A percentile compares a stretch with the other conserved stretches of the same genome.
These are phyloP conservation scores for Aureobasidium zeae DNA, from an alignment of 2,329 filamentous ascomycete genomes.

Conservation along the genomic window DNA sequence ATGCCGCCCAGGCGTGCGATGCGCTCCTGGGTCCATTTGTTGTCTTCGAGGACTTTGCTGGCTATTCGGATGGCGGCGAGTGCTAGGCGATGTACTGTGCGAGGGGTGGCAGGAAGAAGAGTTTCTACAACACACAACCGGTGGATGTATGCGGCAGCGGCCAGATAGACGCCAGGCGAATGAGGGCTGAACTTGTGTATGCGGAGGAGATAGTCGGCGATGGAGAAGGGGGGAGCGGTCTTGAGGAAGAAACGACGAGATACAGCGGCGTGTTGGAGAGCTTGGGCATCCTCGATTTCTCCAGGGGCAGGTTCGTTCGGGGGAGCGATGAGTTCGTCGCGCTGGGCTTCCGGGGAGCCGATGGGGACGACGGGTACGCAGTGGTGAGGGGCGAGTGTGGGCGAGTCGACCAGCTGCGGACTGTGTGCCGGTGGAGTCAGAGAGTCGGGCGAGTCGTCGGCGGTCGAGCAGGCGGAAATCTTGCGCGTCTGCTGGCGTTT, in stretches of 20 bases:
- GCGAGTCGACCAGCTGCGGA: conserved; percentile 31
- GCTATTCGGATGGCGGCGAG: conserved; percentile 78
- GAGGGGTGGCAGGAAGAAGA: conserved; percentile 67
- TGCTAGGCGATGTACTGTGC: conserved; percentile 79
- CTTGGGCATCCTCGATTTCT: conserved; percentile 49
- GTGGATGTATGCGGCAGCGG: conserved; percentile 79
- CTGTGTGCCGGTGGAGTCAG: conserved; percentile 15
- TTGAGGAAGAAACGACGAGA: conserved; percentile 92
- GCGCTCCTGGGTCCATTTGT: conserved; percentile 74
- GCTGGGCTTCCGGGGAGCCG: conserved; percentile 42
- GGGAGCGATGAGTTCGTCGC: conserved; percentile 39
- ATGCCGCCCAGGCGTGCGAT: conserved; percentile 86
- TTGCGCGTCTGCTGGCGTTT: conserved; percentile 55
- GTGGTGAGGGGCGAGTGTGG: conserved; percentile 31
- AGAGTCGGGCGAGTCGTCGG: conserved; percentile 22
- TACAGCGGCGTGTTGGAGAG: conserved; percentile 73
- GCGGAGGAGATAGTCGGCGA: conserved; percentile 76
- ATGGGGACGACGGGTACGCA: conserved; percentile 31
- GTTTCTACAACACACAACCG: conserved; percentile 65
- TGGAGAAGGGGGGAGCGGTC: conserved; percentile 68
- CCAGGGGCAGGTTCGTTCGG: conserved; percentile 18
- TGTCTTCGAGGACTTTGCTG: conserved; percentile 91
- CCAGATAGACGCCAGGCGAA: conserved; percentile 87
- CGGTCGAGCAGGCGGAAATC: conserved; percentile 35
- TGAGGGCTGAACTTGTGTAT: conserved; percentile 88